These are phyloP conservation scores for Backusella parvicylindrica DNA, from an alignment of 192 early-diverging fungal species.

Conservation along the genomic window DNA sequence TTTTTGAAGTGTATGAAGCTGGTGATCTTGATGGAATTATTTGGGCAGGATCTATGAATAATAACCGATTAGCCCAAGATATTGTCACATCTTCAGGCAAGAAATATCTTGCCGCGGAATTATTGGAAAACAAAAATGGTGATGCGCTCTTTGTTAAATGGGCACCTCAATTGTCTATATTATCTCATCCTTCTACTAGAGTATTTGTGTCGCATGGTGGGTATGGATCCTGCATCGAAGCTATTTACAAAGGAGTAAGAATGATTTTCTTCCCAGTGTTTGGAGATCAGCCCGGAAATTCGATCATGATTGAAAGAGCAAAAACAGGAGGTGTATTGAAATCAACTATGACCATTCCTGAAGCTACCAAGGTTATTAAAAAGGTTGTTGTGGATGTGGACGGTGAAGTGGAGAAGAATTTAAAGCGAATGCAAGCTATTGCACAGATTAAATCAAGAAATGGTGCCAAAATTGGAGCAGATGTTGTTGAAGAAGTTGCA, in stretches of 20 bases:
- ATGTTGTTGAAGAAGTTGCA: background rate
- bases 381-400: background rate
- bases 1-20: slow-evolving; percentile 14
- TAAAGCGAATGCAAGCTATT: background rate
- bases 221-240: background rate
- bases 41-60: slow-evolving; percentile 15
- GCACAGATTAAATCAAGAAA: slow-evolving; percentile 6
- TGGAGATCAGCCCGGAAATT: slow-evolving; percentile 12
- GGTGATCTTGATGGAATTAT: slow-evolving; percentile 32
- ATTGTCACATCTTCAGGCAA: background rate
- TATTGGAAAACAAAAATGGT: background rate
- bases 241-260: slow-evolving; percentile 4
- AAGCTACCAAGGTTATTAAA: background rate
- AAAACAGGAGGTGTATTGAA: background rate
- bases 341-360: background rate
- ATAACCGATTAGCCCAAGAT: background rate
- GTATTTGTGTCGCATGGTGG: slow-evolving; percentile 26
- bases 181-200: background rate
- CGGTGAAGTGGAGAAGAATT: background rate
- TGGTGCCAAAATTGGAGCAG: background rate
- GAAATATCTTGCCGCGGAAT: background rate
- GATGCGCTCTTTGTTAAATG: background rate
- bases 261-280: slow-evolving; percentile 26
- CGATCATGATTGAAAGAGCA: background rate
- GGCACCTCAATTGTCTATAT: background rate